Percentiles rank a stretch among this genome's conserved stretches.
These are phyloP conservation scores for Stropharia rugosoannulata DNA, from an alignment of 768 basidiomycete genomes.

Conservation along the genomic window DNA sequence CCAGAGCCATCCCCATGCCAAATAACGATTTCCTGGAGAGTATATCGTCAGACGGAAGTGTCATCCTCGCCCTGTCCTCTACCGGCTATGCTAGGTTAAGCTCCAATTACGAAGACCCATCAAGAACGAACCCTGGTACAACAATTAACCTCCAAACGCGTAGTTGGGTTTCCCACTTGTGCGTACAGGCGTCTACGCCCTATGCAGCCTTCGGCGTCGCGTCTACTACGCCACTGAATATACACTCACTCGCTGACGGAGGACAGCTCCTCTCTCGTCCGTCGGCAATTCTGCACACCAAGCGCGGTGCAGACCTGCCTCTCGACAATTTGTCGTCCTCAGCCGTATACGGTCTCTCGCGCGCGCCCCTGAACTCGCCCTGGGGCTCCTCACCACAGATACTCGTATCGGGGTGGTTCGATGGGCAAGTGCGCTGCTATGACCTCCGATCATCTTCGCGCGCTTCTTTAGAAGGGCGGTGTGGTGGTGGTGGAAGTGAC, in stretches of 20 bases:
- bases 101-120: constrained; percentile 1
- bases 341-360: constrained; percentile 74
- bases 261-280: constrained; percentile 44
- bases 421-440: constrained; percentile 70
- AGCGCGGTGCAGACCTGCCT: constrained; percentile 19
- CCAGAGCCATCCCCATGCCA: constrained; percentile 28
- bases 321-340: constrained; percentile 30
- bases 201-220: constrained; percentile 72
- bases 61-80: constrained; percentile 58
- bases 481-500: constrained; percentile 9
- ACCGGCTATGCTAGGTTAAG: constrained; percentile 17
- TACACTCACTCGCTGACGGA: constrained; percentile 52
- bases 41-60: constrained; percentile 43
- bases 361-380: constrained; percentile 58
- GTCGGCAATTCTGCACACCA: constrained; percentile 44
- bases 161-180: constrained; percentile 66
- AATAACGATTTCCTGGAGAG: constrained; percentile 53
- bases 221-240: constrained; percentile 54
- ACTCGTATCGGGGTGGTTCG: constrained; percentile 80
- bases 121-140: constrained; percentile 7
- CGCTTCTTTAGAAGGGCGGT: not conserved
- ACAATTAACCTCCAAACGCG: constrained; percentile 46
- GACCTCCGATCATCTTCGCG: constrained; percentile 61
- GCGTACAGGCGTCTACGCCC: constrained; percentile 45
- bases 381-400: constrained; percentile 74